Conservation (phyloP, 2,329 filamentous ascomycete species). For the Aspergillus floridensis region DNA sequence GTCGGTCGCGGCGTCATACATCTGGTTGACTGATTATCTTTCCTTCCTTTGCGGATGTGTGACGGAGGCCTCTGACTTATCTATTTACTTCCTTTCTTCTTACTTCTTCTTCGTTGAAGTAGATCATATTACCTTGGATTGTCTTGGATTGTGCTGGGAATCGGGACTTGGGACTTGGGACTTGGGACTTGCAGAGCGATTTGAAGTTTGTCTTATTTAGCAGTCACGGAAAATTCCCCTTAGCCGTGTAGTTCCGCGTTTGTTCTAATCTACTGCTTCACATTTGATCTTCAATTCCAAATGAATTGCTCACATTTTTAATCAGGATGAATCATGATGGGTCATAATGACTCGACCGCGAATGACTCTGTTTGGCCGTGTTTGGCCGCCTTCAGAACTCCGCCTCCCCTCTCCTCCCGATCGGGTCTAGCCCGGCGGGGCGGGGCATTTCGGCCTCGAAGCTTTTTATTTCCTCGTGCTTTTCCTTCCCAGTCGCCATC, state of each 20-base stretch:
- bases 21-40: background rate
- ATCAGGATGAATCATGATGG: slow-evolving; percentile 14
- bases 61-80: background rate
- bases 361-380: slow-evolving; percentile 12
- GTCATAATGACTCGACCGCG: slow-evolving; percentile 17
- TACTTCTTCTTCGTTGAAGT: background rate
- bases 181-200: background rate
- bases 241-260: background rate
- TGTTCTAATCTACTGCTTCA: background rate
- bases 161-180: background rate
- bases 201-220: background rate
- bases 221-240: slow-evolving; percentile 5
- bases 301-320: too few relatives aligned
- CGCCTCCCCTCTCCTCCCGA: slow-evolving; percentile 8
- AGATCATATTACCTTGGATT: background rate
- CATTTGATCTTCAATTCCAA: background rate
- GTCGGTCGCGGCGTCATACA: background rate
- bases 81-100: background rate
- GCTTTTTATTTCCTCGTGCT: slow-evolving; percentile 11
- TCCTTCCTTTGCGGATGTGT: background rate
- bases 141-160: background rate
- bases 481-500: slow-evolving; percentile 3
- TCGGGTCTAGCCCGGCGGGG: slow-evolving; percentile 18
- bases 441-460: slow-evolving; percentile 7
- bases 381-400: slow-evolving; percentile 11